phyloP scores from a whole-genome alignment of 108 stramenopile species.

The Skeletonema menzelii region DNA sequence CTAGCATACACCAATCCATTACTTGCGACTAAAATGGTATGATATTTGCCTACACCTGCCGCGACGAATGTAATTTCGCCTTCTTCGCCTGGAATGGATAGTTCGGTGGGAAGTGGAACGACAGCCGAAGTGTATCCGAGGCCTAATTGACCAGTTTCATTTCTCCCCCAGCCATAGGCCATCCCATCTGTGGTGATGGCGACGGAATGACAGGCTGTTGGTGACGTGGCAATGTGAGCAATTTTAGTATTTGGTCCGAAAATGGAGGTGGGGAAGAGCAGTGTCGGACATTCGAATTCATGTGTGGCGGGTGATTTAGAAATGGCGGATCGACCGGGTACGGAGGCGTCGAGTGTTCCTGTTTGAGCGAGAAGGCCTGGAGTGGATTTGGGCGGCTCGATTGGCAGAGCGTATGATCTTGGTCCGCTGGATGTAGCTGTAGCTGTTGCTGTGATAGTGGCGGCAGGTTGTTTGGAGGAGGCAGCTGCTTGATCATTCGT shows the following conservation, averaged over 20 bases:
- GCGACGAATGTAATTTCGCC: conserved; percentile 37
- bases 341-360: conserved; percentile 78
- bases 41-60: conserved; percentile 84
- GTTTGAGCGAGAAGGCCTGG: conserved; percentile 74
- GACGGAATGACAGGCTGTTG: conserved; percentile 74
- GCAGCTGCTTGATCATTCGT: conserved; percentile 6
- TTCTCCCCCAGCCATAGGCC: conserved; percentile 88
- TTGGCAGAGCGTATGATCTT: conserved; percentile 38
- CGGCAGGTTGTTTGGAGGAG: conserved; percentile 4
- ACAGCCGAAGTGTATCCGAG: conserved; percentile 29
- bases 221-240: conserved; percentile 57
- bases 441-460: not conserved
- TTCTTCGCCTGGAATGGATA: conserved; percentile 21
- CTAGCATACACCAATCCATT: conserved; percentile 63
- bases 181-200: conserved; percentile 59
- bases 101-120: conserved; percentile 37
- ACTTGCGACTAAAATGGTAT: conserved; percentile 62
- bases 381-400: conserved; percentile 7
- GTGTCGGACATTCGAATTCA: conserved; percentile 59
- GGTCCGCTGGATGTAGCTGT: not conserved
- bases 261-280: conserved; percentile 36
- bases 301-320: conserved; percentile 29
- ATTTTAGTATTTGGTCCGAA: conserved; percentile 37
- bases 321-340: conserved; percentile 30
- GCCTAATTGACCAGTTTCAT: conserved; percentile 59